Percentiles rank a stretch among this genome's conserved stretches.
phyloP scores from a whole-genome alignment of 1,284 basidiomycete species.

The Stygiomarasmius scandens region DNA sequence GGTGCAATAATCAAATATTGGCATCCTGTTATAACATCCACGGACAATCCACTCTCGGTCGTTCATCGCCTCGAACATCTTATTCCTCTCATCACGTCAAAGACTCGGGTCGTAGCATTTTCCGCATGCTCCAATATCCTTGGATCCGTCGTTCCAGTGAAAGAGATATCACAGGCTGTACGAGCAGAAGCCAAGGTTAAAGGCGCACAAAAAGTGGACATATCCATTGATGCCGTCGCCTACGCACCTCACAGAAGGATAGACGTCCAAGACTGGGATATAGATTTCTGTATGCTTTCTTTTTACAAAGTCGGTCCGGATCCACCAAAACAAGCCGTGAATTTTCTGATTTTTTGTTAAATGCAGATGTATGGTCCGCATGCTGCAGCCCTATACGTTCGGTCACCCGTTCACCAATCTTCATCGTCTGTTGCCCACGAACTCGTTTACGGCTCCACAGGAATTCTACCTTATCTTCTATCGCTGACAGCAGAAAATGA shows the following conservation, averaged over 20 bases:
- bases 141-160: conserved; percentile 66
- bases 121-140: conserved; percentile 79
- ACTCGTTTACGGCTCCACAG: conserved; percentile 55
- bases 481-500: conserved; percentile 53
- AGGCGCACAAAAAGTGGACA: conserved; percentile 64
- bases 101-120: conserved; percentile 75
- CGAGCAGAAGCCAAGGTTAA: conserved; percentile 51
- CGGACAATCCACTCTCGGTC: conserved; percentile 70
- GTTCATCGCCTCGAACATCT: conserved; percentile 59
- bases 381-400: conserved; percentile 66
- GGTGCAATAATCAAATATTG: conserved; percentile 62
- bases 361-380: conserved; percentile 75
- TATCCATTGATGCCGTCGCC: conserved; percentile 77
- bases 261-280: conserved; percentile 74
- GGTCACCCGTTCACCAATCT: conserved; percentile 40
- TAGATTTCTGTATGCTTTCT: conserved; percentile 74
- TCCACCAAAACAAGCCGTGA: conserved; percentile 4
- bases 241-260: conserved; percentile 76
- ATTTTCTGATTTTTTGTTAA: background rate
- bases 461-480: conserved; percentile 65
- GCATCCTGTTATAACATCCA: conserved; percentile 50
- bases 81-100: conserved; percentile 59
- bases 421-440: conserved; percentile 38
- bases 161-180: conserved; percentile 54
- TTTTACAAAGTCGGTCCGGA: conserved; percentile 70